A percentile compares a stretch with the other conserved stretches of the same genome.
These are phyloP conservation scores for Mycena maculata DNA, from an alignment of 768 basidiomycete species.

Conservation along the genomic window DNA sequence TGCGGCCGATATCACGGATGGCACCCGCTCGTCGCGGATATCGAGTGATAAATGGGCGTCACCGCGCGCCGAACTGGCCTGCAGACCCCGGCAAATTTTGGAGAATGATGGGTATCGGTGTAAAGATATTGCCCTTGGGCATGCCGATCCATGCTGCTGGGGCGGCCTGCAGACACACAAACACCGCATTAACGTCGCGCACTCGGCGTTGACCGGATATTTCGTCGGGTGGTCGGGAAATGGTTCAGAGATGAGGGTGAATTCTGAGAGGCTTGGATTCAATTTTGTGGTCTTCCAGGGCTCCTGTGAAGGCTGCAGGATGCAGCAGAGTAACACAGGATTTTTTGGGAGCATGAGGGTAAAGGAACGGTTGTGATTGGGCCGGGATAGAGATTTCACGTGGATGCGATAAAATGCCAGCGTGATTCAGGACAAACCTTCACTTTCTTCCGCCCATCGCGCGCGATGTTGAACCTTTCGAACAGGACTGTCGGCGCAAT, in stretches of 20 bases:
- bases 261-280: too few species aligned
- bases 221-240: too few species aligned
- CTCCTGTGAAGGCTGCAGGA: neutral
- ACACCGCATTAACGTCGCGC: neutral
- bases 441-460: constrained; percentile 46
- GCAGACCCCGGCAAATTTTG: too few species aligned
- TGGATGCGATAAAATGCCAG: constrained; percentile 24
- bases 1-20: too few species aligned
- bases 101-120: too few species aligned
- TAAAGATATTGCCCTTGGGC: too few species aligned
- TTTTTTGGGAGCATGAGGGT: neutral
- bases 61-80: too few species aligned
- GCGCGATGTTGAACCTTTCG: constrained; percentile 74
- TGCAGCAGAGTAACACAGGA: neutral
- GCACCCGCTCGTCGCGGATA: too few species aligned
- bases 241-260: too few species aligned
- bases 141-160: too few species aligned
- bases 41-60: too few species aligned
- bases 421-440: constrained; percentile 17
- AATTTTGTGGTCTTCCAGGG: neutral
- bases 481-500: constrained; percentile 64
- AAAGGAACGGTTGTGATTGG: constrained; percentile 25
- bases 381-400: constrained; percentile 13
- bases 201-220: too few species aligned
- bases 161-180: neutral